phyloP scores from a whole-genome alignment of 192 early-diverging fungal species.

The Umbelopsis sp. region DNA sequence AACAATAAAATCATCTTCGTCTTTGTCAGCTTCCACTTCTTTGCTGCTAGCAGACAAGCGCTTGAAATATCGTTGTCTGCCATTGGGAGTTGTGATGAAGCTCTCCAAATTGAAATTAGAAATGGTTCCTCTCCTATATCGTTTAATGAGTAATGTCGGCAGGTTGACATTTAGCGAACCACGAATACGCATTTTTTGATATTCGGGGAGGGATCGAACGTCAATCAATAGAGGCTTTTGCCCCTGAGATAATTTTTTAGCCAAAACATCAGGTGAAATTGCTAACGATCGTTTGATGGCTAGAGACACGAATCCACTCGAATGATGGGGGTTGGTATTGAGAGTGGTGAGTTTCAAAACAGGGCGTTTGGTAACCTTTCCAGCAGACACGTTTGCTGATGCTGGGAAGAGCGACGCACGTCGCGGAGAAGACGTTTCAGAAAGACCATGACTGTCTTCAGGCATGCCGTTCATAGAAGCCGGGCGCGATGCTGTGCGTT shows the following conservation, averaged over 20 bases:
- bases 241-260: background rate
- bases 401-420: constrained; percentile 12
- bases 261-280: background rate
- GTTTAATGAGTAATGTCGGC: constrained; percentile 55
- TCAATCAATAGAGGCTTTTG: constrained; percentile 39
- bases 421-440: background rate
- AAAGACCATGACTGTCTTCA: background rate
- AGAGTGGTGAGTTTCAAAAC: constrained; percentile 13
- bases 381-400: constrained; percentile 2
- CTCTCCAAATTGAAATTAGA: constrained; percentile 54
- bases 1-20: constrained; percentile 35
- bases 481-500: background rate
- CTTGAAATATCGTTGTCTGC: constrained; percentile 43
- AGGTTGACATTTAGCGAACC: constrained; percentile 58
- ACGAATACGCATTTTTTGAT: constrained; percentile 46
- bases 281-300: constrained; percentile 8
- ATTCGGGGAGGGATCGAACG: constrained; percentile 48
- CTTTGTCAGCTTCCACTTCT: background rate
- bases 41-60: constrained; percentile 4
- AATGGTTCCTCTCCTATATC: constrained; percentile 56
- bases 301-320: constrained; percentile 13
- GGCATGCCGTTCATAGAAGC: constrained; percentile 18
- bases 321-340: background rate
- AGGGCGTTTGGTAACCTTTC: constrained; percentile 4
- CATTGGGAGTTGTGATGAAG: constrained; percentile 59